These are phyloP conservation scores for Euphrasia confusa DNA, from an alignment of 257 asterid species.

Conservation along the genomic window DNA sequence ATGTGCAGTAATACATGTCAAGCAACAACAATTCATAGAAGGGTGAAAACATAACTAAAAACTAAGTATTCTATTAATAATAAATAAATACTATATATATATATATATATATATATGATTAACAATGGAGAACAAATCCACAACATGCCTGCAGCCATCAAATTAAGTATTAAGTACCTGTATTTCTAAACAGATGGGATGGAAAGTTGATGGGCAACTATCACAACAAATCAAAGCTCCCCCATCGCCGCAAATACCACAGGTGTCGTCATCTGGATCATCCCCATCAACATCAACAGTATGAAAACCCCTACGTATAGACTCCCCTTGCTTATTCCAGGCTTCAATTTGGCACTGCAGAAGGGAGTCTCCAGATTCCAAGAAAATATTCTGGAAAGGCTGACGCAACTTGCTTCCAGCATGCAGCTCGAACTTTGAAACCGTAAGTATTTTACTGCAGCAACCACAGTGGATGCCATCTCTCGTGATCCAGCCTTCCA, in stretches of 20 bases:
- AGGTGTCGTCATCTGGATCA: slow-evolving; percentile 89
- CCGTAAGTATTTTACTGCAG: slow-evolving; percentile 85
- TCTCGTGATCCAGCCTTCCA: slow-evolving; percentile 90
- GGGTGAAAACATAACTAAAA: slow-evolving; percentile 4
- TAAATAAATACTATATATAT: not conserved
- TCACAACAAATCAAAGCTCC: slow-evolving; percentile 95
- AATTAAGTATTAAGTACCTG: slow-evolving; percentile 40
- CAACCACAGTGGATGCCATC: slow-evolving; percentile 95
- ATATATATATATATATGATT: slow-evolving; percentile 16
- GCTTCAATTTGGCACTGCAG: slow-evolving; percentile 80
- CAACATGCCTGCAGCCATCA: slow-evolving; percentile 3
- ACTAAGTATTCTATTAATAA: not conserved
- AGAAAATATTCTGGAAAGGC: slow-evolving; percentile 68
- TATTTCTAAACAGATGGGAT: slow-evolving; percentile 71
- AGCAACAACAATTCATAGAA: not conserved
- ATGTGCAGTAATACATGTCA: too few relatives aligned
- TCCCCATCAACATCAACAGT: slow-evolving; percentile 55
- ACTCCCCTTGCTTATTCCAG: slow-evolving; percentile 75
- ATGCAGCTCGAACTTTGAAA: slow-evolving; percentile 88
- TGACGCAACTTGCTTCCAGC: slow-evolving; percentile 86
- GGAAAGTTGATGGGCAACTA: slow-evolving; percentile 94
- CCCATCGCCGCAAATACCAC: slow-evolving; percentile 90
- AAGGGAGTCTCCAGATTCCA: slow-evolving; percentile 78
- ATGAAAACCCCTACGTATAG: slow-evolving; percentile 50
- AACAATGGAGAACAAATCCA: slow-evolving; percentile 18